Conservation (phyloP, 345 rosid species). For the Psidium guajava region DNA sequence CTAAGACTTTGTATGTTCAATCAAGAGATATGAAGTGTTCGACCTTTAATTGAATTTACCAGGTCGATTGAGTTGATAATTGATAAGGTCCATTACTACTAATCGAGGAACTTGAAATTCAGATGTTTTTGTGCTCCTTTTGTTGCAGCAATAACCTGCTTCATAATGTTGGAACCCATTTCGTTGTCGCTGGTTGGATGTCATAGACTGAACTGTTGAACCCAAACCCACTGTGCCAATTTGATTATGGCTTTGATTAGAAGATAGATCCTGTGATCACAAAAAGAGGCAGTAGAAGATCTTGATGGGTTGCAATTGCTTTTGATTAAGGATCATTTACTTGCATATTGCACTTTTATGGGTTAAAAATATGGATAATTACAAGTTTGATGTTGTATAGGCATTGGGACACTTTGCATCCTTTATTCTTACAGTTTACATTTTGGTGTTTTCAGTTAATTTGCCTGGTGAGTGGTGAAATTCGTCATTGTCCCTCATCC, state of each 20-base stretch:
- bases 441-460: background rate
- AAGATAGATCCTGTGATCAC: background rate
- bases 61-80: background rate
- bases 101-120: background rate
- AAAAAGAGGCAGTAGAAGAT: background rate
- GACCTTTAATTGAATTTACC: background rate
- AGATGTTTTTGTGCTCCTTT: background rate
- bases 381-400: background rate
- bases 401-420: background rate
- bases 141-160: background rate
- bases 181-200: background rate
- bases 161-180: background rate
- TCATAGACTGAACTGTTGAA: background rate
- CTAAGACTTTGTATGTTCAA: background rate
- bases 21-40: background rate
- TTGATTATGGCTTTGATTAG: background rate
- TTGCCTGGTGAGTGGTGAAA: background rate
- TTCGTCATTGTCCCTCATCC: background rate
- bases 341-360: background rate
- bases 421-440: background rate
- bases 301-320: background rate
- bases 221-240: background rate
- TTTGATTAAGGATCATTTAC: background rate
- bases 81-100: background rate
- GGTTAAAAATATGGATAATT: background rate